A percentile compares a stretch with the other conserved stretches of the same genome.
Conservation (phyloP, 78 protist species). For the Dictyostelium purpureum region DNA sequence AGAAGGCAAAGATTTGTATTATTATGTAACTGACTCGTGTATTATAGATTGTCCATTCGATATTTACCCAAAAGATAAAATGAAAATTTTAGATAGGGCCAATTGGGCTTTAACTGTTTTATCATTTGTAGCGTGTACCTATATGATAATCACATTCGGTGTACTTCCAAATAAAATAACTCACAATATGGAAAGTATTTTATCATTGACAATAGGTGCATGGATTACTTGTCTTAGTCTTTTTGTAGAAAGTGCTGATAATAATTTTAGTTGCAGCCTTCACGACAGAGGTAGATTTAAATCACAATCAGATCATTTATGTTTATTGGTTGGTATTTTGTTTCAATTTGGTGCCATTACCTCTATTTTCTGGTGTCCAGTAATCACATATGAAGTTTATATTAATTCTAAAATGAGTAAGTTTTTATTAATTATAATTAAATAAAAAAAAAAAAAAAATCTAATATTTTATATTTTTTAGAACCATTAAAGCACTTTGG, state of each 20-base stretch:
- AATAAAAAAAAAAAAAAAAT: neutral
- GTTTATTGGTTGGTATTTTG: neutral
- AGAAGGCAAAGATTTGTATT: neutral
- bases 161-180: slow-evolving; percentile 22
- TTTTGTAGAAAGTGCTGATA: neutral
- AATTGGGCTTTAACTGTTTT: neutral
- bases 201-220: neutral
- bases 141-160: slow-evolving; percentile 19
- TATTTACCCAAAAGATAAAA: neutral
- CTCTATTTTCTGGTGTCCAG: neutral
- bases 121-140: neutral
- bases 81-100: neutral
- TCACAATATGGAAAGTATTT: slow-evolving; percentile 18
- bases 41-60: neutral
- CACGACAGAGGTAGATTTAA: slow-evolving; percentile 9
- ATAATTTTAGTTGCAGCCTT: neutral
- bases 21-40: neutral
- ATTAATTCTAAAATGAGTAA: neutral
- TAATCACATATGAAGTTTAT: slow-evolving; percentile 19
- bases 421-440: neutral
- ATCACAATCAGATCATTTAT: neutral
- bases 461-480: neutral
- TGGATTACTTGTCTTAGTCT: neutral
- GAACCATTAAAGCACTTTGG: slow-evolving; percentile 11
- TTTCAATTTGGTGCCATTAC: slow-evolving; percentile 20